phyloP scores from a whole-genome alignment of 129 eudicot species.

The Kitagawia praeruptora region DNA sequence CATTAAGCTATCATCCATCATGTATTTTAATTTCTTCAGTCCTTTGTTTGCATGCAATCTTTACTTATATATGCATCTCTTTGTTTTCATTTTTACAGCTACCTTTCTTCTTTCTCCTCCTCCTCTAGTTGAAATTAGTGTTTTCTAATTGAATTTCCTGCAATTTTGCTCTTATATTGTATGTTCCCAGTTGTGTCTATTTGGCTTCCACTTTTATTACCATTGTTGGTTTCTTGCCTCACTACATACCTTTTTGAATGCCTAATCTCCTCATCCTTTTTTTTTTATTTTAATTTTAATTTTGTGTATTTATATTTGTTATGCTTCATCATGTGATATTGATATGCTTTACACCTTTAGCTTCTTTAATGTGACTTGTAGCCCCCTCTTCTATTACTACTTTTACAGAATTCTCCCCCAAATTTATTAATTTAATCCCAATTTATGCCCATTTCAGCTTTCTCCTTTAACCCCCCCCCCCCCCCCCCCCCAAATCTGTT shows the following conservation, averaged over 20 bases:
- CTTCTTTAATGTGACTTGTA: slow-evolving; percentile 8
- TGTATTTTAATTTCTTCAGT: neutral
- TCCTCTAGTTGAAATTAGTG: neutral
- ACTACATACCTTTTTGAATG: neutral
- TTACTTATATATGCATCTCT: neutral
- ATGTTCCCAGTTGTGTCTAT: neutral
- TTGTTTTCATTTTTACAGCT: neutral
- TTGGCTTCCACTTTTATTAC: neutral
- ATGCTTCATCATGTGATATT: neutral
- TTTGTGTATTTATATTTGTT: neutral
- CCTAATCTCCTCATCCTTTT: neutral
- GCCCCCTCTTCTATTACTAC: slow-evolving; percentile 3
- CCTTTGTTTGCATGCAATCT: neutral
- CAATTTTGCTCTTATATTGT: neutral
- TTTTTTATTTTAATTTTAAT: neutral
- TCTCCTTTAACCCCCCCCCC: neutral
- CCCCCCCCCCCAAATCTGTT: neutral
- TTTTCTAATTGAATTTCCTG: neutral
- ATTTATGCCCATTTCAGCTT: neutral
- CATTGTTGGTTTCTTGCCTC: neutral
- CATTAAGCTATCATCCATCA: neutral
- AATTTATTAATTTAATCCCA: neutral
- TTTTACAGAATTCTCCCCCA: neutral
- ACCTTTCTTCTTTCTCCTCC: neutral
- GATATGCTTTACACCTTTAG: slow-evolving; percentile 15